These are phyloP conservation scores for Saitoella complicata DNA, from an alignment of 805 yeast genomes.

Conservation along the genomic window DNA sequence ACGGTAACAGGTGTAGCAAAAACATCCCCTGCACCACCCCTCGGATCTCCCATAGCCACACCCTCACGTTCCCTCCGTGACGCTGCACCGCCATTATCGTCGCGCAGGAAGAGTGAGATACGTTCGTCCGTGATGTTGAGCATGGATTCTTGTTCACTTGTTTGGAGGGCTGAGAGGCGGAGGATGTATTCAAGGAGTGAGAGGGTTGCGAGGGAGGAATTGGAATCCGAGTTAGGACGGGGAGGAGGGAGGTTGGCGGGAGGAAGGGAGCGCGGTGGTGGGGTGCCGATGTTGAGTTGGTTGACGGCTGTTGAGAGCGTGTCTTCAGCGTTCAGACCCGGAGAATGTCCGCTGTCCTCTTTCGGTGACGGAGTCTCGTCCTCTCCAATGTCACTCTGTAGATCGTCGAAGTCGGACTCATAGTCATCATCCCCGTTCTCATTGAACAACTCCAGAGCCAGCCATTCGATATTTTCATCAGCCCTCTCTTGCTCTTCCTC, in stretches of 20 bases:
- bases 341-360: neutral
- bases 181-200: slow-evolving; percentile 49
- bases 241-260: neutral
- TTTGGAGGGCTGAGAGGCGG: slow-evolving; percentile 43
- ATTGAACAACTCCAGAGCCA: slow-evolving; percentile 13
- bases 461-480: slow-evolving; percentile 14
- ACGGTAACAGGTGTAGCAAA: no score
- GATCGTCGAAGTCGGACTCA: slow-evolving; percentile 3
- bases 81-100: slow-evolving; percentile 26
- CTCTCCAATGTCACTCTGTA: slow-evolving; percentile 3
- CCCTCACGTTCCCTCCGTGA: no score
- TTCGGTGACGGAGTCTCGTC: slow-evolving; percentile 15
- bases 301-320: neutral
- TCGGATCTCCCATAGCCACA: no score
- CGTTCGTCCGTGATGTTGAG: slow-evolving; percentile 50
- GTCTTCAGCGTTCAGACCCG: slow-evolving; percentile 4
- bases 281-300: neutral
- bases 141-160: slow-evolving; percentile 38
- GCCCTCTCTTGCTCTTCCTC: slow-evolving; percentile 21
- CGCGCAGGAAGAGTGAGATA: slow-evolving; percentile 41
- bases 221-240: neutral
- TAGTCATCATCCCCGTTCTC: slow-evolving; percentile 13
- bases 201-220: slow-evolving; percentile 16
- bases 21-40: no score
- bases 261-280: neutral